Base-by-base conservation (phyloP, 129 eudicot genomes). In the Artemisia argyi region DNA sequence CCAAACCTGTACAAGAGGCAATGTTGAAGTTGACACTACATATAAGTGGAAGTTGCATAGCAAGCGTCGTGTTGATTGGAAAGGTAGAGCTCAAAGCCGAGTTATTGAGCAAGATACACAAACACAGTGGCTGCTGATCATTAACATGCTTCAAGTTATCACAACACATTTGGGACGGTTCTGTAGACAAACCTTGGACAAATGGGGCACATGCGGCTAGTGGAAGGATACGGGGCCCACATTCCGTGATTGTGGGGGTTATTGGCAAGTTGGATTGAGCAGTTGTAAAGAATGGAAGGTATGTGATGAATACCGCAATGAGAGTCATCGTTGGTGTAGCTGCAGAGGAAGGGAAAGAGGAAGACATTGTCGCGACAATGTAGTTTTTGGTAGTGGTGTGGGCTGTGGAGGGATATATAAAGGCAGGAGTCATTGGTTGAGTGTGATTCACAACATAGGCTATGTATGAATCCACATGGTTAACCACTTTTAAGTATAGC, bases 161-260 rank as follows among this genome's bases (percentile, higher is more conserved):
- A 26, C 82, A 78, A 72, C 82, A 78, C 32, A 57, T 14, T 47
- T 78, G 82, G 10, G 73, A 24, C 2, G 82, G 82, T 26, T 6
- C 32, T 0, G 61, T 24, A 28, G 82, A 46, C 12, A 78, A 18
- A 22, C 77, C 82, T 65, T 78, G 82, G 46, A 78, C 78, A 0
- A 64, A 78, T 18, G 82, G 82, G 9, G 82, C 82, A 56, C 82
- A 78, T 11, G 49, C 58, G 77, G 77, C 82, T 28, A 78, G 62
- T 2, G 82, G 82, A 7, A 78, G 68, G 46, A 78, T 78, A 49
- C 77, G 77, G 0, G 82, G 77, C 35, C 77, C 73, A 6, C 82
- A 78, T 78, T 78, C 82, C 7, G 62, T 11, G 13, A 78, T 71
- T 42, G 82, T 78, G 30, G 81, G 81, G 32, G 63, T 77, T 42